phyloP scores from a whole-genome alignment of 352 stramenopile species.

The Peronospora farinosa region DNA sequence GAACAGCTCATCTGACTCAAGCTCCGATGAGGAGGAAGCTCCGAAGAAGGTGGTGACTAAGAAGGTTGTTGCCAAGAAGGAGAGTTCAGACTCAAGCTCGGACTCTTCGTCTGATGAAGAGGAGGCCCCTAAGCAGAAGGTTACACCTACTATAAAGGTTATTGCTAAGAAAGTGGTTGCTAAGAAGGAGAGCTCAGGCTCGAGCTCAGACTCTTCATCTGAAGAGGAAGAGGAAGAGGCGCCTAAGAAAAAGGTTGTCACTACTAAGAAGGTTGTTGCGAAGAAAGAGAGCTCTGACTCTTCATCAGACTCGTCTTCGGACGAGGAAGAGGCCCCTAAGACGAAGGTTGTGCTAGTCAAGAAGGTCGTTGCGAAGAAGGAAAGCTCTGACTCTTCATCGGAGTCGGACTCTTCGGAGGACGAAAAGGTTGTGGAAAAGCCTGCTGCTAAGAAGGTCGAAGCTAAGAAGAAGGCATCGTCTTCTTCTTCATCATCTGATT shows the following conservation, averaged over 20 bases:
- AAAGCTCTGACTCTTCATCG: conserved; percentile 16
- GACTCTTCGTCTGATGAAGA: conserved; percentile 34
- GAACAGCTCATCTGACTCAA: conserved; percentile 35
- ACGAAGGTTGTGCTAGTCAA: conserved; percentile 24
- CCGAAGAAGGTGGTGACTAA: conserved; percentile 28
- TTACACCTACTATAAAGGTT: conserved; percentile 34
- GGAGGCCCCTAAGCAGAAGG: conserved; percentile 39
- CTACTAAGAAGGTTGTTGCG: not conserved
- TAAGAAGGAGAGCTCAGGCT: conserved; percentile 50
- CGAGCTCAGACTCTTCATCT: conserved; percentile 50
- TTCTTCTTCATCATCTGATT: conserved; percentile 35
- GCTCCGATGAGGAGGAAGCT: conserved; percentile 50
- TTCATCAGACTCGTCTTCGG: conserved; percentile 53
- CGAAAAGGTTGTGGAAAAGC: conserved; percentile 26
- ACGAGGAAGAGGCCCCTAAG: conserved; percentile 43
- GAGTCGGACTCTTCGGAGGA: conserved; percentile 54
- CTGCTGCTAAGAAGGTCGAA: conserved; percentile 28
- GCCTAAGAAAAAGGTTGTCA: conserved; percentile 23
- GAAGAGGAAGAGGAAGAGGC: conserved; percentile 54
- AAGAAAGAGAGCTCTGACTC: conserved; percentile 32
- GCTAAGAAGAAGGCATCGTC: conserved; percentile 40
- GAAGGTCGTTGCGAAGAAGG: conserved; percentile 44
- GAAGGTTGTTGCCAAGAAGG: conserved; percentile 37
- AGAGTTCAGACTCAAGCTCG: conserved; percentile 28
- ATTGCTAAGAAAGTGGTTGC: conserved; percentile 40